A percentile compares a stretch with the other conserved stretches of the same genome.
Conservation (phyloP, 1,284 basidiomycete genomes). For the Cryptococcus deneoformans region DNA sequence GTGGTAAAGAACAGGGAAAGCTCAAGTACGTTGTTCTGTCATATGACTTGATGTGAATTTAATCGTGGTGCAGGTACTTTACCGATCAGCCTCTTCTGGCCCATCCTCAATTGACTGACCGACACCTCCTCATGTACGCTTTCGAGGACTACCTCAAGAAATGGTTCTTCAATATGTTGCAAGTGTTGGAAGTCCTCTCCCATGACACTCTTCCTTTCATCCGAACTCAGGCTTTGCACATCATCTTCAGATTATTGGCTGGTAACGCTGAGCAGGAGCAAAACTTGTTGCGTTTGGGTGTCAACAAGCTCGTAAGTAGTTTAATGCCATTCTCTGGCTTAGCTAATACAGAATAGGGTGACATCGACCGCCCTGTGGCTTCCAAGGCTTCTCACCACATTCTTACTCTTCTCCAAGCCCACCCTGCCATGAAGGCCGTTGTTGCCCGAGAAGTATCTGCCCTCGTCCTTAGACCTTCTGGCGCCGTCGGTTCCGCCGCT, state of each 20-base stretch:
- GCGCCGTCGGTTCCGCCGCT: constrained; percentile 52
- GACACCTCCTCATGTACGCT: constrained; percentile 76
- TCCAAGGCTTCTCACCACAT: constrained; percentile 87
- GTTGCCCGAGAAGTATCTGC: constrained; percentile 83
- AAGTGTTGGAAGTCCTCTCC: constrained; percentile 84
- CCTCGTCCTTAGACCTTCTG: constrained; percentile 65
- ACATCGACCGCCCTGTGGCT: constrained; percentile 82
- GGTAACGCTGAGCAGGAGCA: constrained; percentile 97
- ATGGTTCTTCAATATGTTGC: constrained; percentile 89
- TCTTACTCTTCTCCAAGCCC: constrained; percentile 82
- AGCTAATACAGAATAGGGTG: constrained; percentile 61
- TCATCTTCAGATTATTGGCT: constrained; percentile 75
- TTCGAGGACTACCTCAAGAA: constrained; percentile 99
- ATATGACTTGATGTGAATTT: background rate
- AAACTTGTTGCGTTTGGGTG: constrained; percentile 85
- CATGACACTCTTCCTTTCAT: constrained; percentile 87
- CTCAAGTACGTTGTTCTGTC: constrained; percentile 60
- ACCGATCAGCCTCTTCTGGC: constrained; percentile 77
- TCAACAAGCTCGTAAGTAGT: constrained; percentile 80
- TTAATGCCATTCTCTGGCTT: background rate
- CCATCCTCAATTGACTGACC: constrained; percentile 66
- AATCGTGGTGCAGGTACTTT: constrained; percentile 64
- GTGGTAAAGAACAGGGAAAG: constrained; percentile 67
- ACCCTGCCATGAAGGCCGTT: constrained; percentile 92
- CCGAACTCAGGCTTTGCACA: constrained; percentile 70